Conservation (phyloP, 805 yeast species). For the Barnettozyma wickerhamii region DNA sequence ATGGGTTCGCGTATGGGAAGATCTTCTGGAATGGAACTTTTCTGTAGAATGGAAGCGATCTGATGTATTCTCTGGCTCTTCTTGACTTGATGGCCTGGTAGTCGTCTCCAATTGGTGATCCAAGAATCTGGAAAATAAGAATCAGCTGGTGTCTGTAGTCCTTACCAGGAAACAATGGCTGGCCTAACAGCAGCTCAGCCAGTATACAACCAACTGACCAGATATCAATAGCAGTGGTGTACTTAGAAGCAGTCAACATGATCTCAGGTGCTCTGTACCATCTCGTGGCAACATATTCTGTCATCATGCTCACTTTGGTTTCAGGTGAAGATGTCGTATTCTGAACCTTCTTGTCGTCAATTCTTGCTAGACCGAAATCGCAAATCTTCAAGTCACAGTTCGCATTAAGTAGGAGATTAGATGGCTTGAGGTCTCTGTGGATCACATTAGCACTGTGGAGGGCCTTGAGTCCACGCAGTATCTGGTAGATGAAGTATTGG, state of each 20-base stretch:
- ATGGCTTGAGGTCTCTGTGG: slow-evolving; percentile 90
- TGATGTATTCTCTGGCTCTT: slow-evolving; percentile 85
- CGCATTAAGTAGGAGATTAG: slow-evolving; percentile 78
- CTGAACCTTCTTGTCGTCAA: slow-evolving; percentile 24
- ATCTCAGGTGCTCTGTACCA: slow-evolving; percentile 99
- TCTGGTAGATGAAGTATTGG: slow-evolving; percentile 90
- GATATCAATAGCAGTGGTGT: slow-evolving; percentile 91
- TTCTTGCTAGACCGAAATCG: slow-evolving; percentile 85
- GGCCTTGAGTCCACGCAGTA: slow-evolving; percentile 83
- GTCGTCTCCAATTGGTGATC: slow-evolving; percentile 83
- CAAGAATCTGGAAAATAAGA: slow-evolving; percentile 78
- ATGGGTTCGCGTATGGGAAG: slow-evolving; percentile 54
- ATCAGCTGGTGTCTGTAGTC: slow-evolving; percentile 91
- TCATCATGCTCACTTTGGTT: slow-evolving; percentile 75
- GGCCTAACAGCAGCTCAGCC: slow-evolving; percentile 83
- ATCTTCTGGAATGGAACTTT: slow-evolving; percentile 46
- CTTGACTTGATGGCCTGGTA: slow-evolving; percentile 68
- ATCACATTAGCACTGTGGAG: slow-evolving; percentile 92
- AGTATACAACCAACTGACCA: slow-evolving; percentile 97
- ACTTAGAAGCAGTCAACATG: slow-evolving; percentile 90
- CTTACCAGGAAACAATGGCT: slow-evolving; percentile 89
- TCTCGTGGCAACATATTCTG: slow-evolving; percentile 95
- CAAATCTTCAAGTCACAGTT: slow-evolving; percentile 93
- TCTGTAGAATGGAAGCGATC: slow-evolving; percentile 68
- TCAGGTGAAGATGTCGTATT: slow-evolving; percentile 47